Evolutionary conservation across 2,329 filamentous ascomycete species (phyloP), one percentile per base, ranked within the genome.

Genomic region (Phoma herbarum): DNA sequence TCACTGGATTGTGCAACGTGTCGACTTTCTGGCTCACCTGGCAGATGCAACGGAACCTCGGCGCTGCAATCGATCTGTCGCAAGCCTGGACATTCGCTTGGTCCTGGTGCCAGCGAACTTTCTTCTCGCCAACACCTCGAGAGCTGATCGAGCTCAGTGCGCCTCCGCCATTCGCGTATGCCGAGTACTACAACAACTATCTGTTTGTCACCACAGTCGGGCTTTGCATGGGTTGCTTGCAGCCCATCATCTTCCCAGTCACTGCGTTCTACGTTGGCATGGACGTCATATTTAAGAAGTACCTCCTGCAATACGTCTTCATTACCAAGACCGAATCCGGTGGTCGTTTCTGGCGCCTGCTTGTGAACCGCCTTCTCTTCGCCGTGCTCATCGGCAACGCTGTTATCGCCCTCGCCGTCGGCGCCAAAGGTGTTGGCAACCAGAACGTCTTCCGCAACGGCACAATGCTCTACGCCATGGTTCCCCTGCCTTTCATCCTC

Each of bases 151-250:
- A 97, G 77, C 86, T 96, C 71, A 96, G 93, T 1, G 94, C 95
- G 1, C 95, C 95, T 0, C 93, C 91, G 10, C 83, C 91, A 0
- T 97, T 99, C 75, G 92, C 97, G 64, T 98, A 97, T 71, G 92
- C 94, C 58, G 92, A 88, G 66, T 97, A 98, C 79, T 98, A 97
- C 84, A 98, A 97, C 78, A 97, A 96, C 76, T 97, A 97, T 76
- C 83, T 98, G 28, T 98, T 91, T 80, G 97, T 98, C 77, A 83
- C 90, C 22, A 97, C 93, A 0, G 90, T 97, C 23, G 90, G 92
- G 0, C 83, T 98, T 12, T 92, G 88, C 68, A 97, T 94, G 72
- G 88, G 90, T 1, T 88, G 88, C 2, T 84, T 98, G 44, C 94
- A 97, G 76, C 95, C 95, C 0, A 84, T 98, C 31, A 89, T 96